A percentile compares a stretch with the other conserved stretches of the same genome.
Evolutionary conservation across 768 basidiomycete species (phyloP).

Genomic region (Naganishia randhawae): DNA sequence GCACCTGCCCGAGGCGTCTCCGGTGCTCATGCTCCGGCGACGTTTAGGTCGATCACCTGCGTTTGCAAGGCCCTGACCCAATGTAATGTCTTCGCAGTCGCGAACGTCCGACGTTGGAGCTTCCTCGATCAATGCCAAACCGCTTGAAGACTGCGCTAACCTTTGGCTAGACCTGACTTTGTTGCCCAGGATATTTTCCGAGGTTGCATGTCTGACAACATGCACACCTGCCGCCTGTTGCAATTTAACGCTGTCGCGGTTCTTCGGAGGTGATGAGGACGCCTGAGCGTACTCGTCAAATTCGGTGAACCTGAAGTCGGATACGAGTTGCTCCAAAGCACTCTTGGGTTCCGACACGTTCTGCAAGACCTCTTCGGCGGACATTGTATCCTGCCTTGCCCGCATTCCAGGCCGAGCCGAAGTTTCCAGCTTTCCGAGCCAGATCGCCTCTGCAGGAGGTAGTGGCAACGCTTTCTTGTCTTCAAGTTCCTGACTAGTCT

Average conservation of each 20-base stretch:
- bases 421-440: background rate
- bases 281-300: slow-evolving; percentile 17
- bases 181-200: slow-evolving; percentile 25
- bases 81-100: background rate
- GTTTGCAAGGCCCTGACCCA: background rate
- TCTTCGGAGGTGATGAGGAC: slow-evolving; percentile 1
- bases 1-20: slow-evolving; percentile 36
- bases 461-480: slow-evolving; percentile 22
- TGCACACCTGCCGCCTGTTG: slow-evolving; percentile 12
- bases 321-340: slow-evolving; percentile 40
- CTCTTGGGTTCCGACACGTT: slow-evolving; percentile 38
- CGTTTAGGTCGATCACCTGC: slow-evolving; percentile 13
- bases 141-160: slow-evolving; percentile 10
- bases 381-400: slow-evolving; percentile 14
- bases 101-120: background rate
- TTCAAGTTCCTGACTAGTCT: background rate
- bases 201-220: slow-evolving; percentile 23
- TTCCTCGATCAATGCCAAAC: slow-evolving; percentile 10
- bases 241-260: slow-evolving; percentile 12
- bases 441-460: background rate
- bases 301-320: slow-evolving; percentile 22
- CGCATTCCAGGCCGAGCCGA: slow-evolving; percentile 7
- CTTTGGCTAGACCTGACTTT: slow-evolving; percentile 17
- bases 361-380: slow-evolving; percentile 4
- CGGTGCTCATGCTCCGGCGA: slow-evolving; percentile 43